phyloP scores from a whole-genome alignment of 2,329 filamentous ascomycete species.

The Sclerotinia minor region DNA sequence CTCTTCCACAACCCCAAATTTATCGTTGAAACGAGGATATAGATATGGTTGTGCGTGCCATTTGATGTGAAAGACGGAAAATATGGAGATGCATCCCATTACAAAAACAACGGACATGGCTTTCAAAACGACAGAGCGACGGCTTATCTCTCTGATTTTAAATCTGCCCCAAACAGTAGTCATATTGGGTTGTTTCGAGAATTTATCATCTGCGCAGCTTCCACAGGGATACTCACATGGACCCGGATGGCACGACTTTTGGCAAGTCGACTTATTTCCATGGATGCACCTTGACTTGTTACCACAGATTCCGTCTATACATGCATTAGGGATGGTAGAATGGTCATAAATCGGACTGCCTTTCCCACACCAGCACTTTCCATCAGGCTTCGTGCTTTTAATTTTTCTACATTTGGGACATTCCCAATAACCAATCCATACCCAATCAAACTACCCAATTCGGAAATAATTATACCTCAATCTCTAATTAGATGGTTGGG shows the following conservation, averaged over 20 bases:
- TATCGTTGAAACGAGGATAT: slow-evolving; percentile 10
- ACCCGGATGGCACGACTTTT: slow-evolving; percentile 31
- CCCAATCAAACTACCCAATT: no score
- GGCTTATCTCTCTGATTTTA: background rate
- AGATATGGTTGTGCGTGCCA: slow-evolving; percentile 26
- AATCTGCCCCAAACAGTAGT: slow-evolving; percentile 25
- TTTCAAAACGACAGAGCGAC: background rate
- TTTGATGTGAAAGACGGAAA: slow-evolving; percentile 10
- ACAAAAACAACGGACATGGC: background rate
- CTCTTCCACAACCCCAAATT: accelerated
- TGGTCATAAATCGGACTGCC: background rate
- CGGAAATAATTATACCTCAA: no score
- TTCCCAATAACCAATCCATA: no score
- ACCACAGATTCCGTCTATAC: slow-evolving; percentile 22
- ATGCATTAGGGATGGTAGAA: slow-evolving; percentile 24
- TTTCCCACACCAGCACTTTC: slow-evolving; percentile 29
- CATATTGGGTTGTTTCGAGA: background rate
- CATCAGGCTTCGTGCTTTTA: background rate
- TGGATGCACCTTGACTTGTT: slow-evolving; percentile 25
- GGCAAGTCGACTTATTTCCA: slow-evolving; percentile 19
- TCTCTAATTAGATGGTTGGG: no score
- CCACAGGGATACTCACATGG: slow-evolving; percentile 28
- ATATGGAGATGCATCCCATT: background rate
- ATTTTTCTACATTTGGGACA: slow-evolving; percentile 25
- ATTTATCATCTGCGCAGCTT: slow-evolving; percentile 1